Evolutionary conservation across 2,329 filamentous ascomycete species (phyloP).

Genomic region (Botryotinia calthae): DNA sequence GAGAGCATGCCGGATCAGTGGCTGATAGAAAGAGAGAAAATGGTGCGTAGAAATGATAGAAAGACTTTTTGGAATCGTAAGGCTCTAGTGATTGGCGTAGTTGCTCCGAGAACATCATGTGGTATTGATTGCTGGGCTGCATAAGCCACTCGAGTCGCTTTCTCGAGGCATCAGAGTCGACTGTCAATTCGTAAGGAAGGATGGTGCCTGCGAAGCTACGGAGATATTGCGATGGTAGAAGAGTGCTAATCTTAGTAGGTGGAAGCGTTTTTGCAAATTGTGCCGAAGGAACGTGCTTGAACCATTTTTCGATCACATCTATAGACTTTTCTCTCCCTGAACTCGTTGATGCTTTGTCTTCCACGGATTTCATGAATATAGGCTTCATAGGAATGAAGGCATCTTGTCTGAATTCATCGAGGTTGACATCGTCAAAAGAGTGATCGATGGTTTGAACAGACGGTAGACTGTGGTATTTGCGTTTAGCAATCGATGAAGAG

Average conservation of each 20-base stretch:
- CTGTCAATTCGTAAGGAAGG: conserved; percentile 58
- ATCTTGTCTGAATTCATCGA: conserved; percentile 50
- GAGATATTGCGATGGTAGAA: conserved; percentile 36
- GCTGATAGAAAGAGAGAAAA: conserved; percentile 33
- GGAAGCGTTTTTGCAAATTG: not conserved
- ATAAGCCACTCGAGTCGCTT: not conserved
- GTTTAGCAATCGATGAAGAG: not conserved
- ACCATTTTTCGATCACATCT: conserved; percentile 61
- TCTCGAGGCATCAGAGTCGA: conserved; percentile 12
- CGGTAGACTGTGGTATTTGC: conserved; percentile 4
- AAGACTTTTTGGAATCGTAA: conserved; percentile 35
- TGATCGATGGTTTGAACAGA: conserved; percentile 23
- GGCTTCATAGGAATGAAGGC: conserved; percentile 55
- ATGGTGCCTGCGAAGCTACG: conserved; percentile 45
- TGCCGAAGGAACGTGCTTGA: conserved; percentile 37
- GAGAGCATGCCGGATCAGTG: not conserved
- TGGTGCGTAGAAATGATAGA: conserved; percentile 48
- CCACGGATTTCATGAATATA: conserved; percentile 45
- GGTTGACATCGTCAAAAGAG: conserved; percentile 28
- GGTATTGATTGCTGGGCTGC: not conserved
- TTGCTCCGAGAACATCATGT: not conserved
- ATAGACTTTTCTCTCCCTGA: conserved; percentile 43
- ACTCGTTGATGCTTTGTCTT: conserved; percentile 14
- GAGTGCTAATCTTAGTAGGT: not conserved
- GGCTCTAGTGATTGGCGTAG: not conserved